These are phyloP conservation scores for Pichia sp. DNA, from an alignment of 1,139 yeast species.

Conservation along the genomic window DNA sequence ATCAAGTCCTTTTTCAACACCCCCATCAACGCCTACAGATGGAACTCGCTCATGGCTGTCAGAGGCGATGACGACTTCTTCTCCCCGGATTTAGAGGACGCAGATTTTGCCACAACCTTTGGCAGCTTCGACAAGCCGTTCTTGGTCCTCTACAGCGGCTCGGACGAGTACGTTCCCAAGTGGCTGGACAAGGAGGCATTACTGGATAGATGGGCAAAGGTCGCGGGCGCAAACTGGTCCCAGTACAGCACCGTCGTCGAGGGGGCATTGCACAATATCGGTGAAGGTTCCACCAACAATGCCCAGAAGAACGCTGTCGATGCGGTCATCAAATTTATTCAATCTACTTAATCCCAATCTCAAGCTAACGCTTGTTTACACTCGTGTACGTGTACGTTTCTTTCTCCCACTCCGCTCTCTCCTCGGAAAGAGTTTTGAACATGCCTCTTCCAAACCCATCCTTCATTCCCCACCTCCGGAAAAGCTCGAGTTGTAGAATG, in stretches of 20 bases:
- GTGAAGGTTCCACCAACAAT: slow-evolving; percentile 34
- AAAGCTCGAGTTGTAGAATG: slow-evolving; percentile 48
- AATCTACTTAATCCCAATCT: background rate
- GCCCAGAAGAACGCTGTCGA: slow-evolving; percentile 18
- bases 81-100: slow-evolving; percentile 45
- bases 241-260: slow-evolving; percentile 47
- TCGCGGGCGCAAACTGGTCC: slow-evolving; percentile 49
- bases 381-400: background rate
- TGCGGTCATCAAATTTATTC: slow-evolving; percentile 18
- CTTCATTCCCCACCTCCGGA: slow-evolving; percentile 46
- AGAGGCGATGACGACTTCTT: slow-evolving; percentile 72
- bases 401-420: slow-evolving; percentile 26
- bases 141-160: slow-evolving; percentile 53
- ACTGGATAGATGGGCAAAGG: slow-evolving; percentile 46
- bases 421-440: slow-evolving; percentile 19
- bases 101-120: background rate
- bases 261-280: slow-evolving; percentile 62
- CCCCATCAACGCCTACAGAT: slow-evolving; percentile 67
- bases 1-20: slow-evolving; percentile 42
- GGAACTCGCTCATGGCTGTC: slow-evolving; percentile 52
- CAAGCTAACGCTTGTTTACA: background rate
- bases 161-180: slow-evolving; percentile 60
- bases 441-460: slow-evolving; percentile 36
- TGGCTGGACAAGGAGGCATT: slow-evolving; percentile 46
- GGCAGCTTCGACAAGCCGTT: slow-evolving; percentile 42